phyloP scores from a whole-genome alignment of 1,139 yeast genomes.

The Diutina pseudorugosa region DNA sequence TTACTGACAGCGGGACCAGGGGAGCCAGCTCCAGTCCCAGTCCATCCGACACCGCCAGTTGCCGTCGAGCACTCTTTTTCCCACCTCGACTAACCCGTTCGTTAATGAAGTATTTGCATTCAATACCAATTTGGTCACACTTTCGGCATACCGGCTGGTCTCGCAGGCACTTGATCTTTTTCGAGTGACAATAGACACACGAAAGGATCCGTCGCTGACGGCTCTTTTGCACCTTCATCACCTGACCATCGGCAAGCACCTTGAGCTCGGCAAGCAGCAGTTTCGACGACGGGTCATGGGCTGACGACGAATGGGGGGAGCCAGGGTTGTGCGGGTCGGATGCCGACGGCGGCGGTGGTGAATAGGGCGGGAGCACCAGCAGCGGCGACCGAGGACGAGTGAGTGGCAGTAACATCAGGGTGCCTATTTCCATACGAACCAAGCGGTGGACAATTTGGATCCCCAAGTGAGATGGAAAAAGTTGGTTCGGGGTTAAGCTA shows the following conservation, averaged over 20 bases:
- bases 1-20: background rate
- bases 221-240: conserved; percentile 45
- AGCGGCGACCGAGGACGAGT: background rate
- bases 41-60: background rate
- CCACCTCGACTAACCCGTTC: conserved; percentile 22
- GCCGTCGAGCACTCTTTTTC: background rate
- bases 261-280: background rate
- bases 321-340: background rate
- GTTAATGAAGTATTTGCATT: conserved; percentile 45
- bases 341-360: background rate
- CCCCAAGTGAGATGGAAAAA: background rate
- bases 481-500: background rate
- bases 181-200: conserved; percentile 51
- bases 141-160: conserved; percentile 35
- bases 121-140: conserved; percentile 30
- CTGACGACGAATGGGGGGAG: background rate
- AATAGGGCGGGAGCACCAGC: background rate
- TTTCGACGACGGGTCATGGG: background rate
- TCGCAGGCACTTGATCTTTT: conserved; percentile 48
- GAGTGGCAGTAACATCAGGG: background rate
- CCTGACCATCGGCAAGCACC: conserved; percentile 30
- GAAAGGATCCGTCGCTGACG: conserved; percentile 45
- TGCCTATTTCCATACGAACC: background rate
- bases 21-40: conserved; percentile 1
- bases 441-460: background rate